Conservation (phyloP, 2,329 filamentous ascomycete species). For the Colletotrichum sp. region DNA sequence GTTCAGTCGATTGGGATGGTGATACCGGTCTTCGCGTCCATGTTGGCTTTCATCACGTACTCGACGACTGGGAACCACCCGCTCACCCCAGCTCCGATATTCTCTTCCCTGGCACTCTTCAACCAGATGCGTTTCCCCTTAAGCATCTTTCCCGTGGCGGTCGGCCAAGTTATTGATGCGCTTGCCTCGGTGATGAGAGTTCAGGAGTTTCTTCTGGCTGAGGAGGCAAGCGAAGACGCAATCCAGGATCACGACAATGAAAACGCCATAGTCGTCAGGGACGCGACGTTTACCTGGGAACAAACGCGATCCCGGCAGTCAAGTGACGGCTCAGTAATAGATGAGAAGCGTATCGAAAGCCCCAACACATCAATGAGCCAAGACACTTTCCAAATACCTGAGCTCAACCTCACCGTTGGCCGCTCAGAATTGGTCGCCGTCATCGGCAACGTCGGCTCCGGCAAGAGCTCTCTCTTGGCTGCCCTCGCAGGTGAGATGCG, state of each 20-base stretch:
- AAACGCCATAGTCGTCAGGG: slow-evolving; percentile 72
- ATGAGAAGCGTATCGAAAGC: slow-evolving; percentile 45
- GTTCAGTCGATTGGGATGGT: slow-evolving; percentile 85
- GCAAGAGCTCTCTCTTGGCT: slow-evolving; percentile 87
- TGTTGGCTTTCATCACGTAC: slow-evolving; percentile 90
- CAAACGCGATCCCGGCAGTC: slow-evolving; percentile 32
- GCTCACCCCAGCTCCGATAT: slow-evolving; percentile 78
- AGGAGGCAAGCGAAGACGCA: slow-evolving; percentile 82
- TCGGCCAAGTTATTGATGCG: slow-evolving; percentile 88
- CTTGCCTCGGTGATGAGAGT: slow-evolving; percentile 84
- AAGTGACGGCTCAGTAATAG: slow-evolving; percentile 41
- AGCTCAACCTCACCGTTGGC: slow-evolving; percentile 70
- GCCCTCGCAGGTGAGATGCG: slow-evolving; percentile 94
- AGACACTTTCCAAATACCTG: slow-evolving; percentile 74
- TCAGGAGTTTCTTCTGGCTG: slow-evolving; percentile 83
- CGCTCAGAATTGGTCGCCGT: slow-evolving; percentile 80
- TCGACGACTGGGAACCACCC: slow-evolving; percentile 64
- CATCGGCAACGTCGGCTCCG: slow-evolving; percentile 84
- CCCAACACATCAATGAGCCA: neutral
- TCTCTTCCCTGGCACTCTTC: slow-evolving; percentile 92
- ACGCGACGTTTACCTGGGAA: slow-evolving; percentile 90
- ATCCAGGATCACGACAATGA: slow-evolving; percentile 59
- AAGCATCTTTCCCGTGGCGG: slow-evolving; percentile 84
- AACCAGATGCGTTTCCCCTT: slow-evolving; percentile 89
- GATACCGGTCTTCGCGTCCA: slow-evolving; percentile 90